A percentile compares a stretch with the other conserved stretches of the same genome.
These are phyloP conservation scores for Fusarium longipes DNA, from an alignment of 2,329 filamentous ascomycete genomes.

Conservation along the genomic window DNA sequence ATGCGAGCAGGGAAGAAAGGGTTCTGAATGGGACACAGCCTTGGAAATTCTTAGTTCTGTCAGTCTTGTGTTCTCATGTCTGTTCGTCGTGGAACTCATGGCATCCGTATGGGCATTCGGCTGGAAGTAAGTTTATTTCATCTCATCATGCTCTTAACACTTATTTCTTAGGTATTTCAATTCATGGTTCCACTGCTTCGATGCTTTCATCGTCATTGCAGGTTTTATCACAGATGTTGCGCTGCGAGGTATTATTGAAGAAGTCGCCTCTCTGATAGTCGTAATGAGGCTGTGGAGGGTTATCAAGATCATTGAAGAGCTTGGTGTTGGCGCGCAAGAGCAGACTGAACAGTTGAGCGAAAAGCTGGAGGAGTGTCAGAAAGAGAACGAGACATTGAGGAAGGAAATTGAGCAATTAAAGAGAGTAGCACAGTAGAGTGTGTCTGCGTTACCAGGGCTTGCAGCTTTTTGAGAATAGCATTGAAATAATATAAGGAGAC, in stretches of 20 bases:
- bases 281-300: conserved; percentile 25
- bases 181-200: conserved; percentile 20
- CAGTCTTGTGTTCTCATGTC: conserved; percentile 1
- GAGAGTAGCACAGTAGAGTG: neutral
- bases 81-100: conserved; percentile 4
- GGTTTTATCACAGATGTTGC: conserved; percentile 15
- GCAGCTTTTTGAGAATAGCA: too few species aligned
- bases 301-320: conserved; percentile 18
- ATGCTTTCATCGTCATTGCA: conserved; percentile 11
- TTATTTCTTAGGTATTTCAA: conserved; percentile 10
- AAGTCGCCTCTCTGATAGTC: conserved; percentile 18
- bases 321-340: conserved; percentile 4
- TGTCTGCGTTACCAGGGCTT: neutral
- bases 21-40: neutral
- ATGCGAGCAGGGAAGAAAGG: neutral
- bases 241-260: conserved; percentile 4
- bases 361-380: neutral
- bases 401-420: neutral
- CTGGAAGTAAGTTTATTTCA: neutral
- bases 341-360: conserved; percentile 5
- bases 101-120: conserved; percentile 18
- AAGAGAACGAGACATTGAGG: neutral
- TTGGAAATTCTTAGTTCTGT: conserved; percentile 1
- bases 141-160: fast-evolving
- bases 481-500: too few species aligned